Base-by-base conservation (phyloP, 495 filamentous ascomycete species). In the Aspergillus campestris region DNA sequence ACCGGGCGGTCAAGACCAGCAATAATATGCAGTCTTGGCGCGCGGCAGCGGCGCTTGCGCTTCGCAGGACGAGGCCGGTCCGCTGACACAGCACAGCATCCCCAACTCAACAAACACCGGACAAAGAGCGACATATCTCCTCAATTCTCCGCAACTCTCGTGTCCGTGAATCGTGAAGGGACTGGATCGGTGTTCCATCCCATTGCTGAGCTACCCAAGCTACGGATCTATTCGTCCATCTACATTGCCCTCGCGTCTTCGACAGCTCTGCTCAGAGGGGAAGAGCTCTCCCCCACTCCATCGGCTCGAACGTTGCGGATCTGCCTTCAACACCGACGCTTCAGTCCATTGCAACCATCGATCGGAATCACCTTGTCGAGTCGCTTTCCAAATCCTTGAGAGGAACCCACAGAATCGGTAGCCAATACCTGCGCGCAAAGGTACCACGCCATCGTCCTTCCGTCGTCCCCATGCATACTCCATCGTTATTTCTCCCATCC, bases 31-130 rank as follows among this genome's bases (percentile, higher is more conserved):
- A 4, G 10, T 29, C 15, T 30, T 14, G 36, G 9, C 36, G 44
- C 44, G 44, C 44, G 44, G 35, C n/a, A 46, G 35, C 15, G 14
- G 44, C 44, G 44, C 36, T 34, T 43, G 40, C 40, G 40, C 40
- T n/a, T 43, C 14, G 14, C 9, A 8, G 31, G 31, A 33, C 40
- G 33, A 34, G 37, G 35, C 37, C 18, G 18, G 36, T 31, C 10
- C 35, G 34, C 34, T 33, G 44, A 47, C 35, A 31, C 36, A 12
- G 29, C 24, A 35, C 13, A 12, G 29, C 44, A 11, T 15, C 12
- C 12, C 30, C 18, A 47, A 37, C 44, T 47, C 14, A 35, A 12
- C 34, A 31, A 10, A 24, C 18, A 11, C 27, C 36, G 24, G 29
- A 31, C 35, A 38, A 38, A 38, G 36, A 31, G 11, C 18, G 12